A percentile compares a stretch with the other conserved stretches of the same genome.
phyloP scores from a whole-genome alignment of 495 filamentous ascomycete genomes.

The Hypomontagnella monticulosa region DNA sequence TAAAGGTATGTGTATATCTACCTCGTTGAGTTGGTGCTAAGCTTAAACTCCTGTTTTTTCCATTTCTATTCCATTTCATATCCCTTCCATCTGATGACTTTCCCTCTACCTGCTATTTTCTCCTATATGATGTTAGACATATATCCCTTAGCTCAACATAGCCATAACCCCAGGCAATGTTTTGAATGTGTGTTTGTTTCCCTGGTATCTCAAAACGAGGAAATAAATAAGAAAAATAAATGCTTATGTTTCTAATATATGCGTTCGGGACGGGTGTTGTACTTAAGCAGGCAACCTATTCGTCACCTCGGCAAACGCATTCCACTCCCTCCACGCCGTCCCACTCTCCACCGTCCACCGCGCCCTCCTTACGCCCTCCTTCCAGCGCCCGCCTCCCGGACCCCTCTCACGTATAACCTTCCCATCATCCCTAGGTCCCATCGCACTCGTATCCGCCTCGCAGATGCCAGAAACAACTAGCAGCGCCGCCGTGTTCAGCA shows the following conservation, averaged over 20 bases:
- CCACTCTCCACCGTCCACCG: constrained; percentile 85
- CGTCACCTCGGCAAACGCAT: constrained; percentile 69
- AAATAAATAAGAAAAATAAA: background rate
- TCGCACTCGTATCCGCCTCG: constrained; percentile 77
- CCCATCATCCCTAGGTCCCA: constrained; percentile 70
- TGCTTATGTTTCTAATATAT: background rate
- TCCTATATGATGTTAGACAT: background rate
- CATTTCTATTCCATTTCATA: too few species aligned
- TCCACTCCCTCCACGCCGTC: constrained; percentile 77
- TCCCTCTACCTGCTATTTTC: too few species aligned
- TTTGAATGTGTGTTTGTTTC: background rate
- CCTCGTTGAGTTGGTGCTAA: too few species aligned
- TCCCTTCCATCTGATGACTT: too few species aligned
- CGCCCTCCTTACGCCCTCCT: constrained; percentile 86
- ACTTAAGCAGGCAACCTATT: constrained; percentile 48
- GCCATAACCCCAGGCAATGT: too few species aligned
- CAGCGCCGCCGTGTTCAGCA: constrained; percentile 91
- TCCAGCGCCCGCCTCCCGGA: constrained; percentile 88
- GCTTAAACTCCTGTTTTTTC: too few species aligned
- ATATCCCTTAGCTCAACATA: background rate
- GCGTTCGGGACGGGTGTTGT: too few species aligned
- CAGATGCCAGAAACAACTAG: constrained; percentile 87
- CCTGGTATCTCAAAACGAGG: constrained; percentile 23
- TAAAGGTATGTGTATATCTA: too few species aligned
- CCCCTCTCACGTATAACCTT: constrained; percentile 82